A percentile compares a stretch with the other conserved stretches of the same genome.
phyloP scores from a whole-genome alignment of 202 grass and related monocot genomes.

The Musa balbisiana region DNA sequence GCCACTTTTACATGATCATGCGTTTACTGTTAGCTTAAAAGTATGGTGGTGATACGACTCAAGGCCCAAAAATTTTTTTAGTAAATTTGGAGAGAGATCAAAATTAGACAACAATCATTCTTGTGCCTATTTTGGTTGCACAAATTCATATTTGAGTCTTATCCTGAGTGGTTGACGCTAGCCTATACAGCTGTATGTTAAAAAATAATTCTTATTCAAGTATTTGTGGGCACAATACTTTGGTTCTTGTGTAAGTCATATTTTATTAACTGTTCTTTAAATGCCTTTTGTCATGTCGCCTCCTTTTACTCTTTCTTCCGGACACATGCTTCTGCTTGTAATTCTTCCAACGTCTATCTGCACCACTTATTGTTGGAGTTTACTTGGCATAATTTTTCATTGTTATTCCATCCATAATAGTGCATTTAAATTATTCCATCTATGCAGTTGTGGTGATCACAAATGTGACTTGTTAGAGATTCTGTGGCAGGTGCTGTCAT shows the following conservation, averaged over 20 bases:
- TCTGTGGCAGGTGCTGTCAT: conserved; percentile 61
- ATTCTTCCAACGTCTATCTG: not conserved
- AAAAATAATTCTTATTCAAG: too few species aligned
- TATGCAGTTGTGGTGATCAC: not conserved
- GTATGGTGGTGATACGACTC: too few species aligned
- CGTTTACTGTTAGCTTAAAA: too few species aligned
- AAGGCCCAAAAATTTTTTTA: too few species aligned
- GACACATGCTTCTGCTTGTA: not conserved
- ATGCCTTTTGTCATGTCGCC: not conserved
- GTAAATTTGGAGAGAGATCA: too few species aligned
- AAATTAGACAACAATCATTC: too few species aligned
- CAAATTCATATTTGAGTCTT: too few species aligned
- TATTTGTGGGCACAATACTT: not conserved
- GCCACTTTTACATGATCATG: too few species aligned
- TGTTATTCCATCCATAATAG: conserved; percentile 17
- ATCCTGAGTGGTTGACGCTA: too few species aligned
- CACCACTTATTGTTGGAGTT: not conserved
- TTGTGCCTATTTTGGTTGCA: too few species aligned
- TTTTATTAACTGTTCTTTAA: not conserved
- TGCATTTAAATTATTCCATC: not conserved
- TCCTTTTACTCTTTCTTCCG: not conserved
- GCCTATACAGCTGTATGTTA: too few species aligned
- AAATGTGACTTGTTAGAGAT: not conserved
- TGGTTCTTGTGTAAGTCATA: not conserved
- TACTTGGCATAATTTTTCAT: conserved; percentile 14